Base-by-base conservation (phyloP, 2,329 filamentous ascomycete genomes). In the Tolypocladium endophyticum region DNA sequence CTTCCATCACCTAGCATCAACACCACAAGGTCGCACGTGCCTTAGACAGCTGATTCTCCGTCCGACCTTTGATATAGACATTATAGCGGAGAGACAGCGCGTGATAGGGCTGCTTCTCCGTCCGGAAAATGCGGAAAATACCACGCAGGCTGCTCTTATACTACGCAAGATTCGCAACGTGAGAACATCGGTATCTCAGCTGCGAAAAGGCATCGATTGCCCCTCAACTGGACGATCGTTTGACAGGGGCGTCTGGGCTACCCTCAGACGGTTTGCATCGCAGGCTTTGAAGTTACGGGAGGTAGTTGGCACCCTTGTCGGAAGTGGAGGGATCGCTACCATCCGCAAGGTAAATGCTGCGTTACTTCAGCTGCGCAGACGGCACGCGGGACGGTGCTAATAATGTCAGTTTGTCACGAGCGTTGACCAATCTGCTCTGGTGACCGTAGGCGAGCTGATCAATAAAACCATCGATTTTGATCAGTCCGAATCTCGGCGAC, bases 1-100 rank as follows among this genome's bases (percentile, higher is more conserved):
- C 0, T 95, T 97, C 62, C 85, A 88, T 60, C 79, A 85, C 59
- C 76, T 94, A 36, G 86, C 88, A 33, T 82, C 82, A 59, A 97
- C 92, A 4, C 81, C 88, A 1, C 92, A 97, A 70, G 94, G 94
- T 0, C 90, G 85, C 65, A 69, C 76, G 33, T 80, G 82, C 52
- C 79, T 99, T 6, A 87, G 89, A n/a, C 87, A 90, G 66, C 82
- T 89, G 57, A 94, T 99, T 64, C 76, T 97, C 9, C 85, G 89
- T 0, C 94, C 94, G 28, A 90, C 86, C 36, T 77, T 87, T 33
- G 82, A 94, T 61, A 69, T 89, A 0, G 72, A 78, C 0, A 67
- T 87, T 6, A 94, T 99, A 64, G 76, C 79, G 3, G 83, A 88
- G 68, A 85, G 93, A 33, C 86, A 96, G 59, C 77, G 81, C 28